Evolutionary conservation across 2,329 filamentous ascomycete species (phyloP), one percentile per base, ranked within the genome.

Genomic region (Cryphonectria japonica): DNA sequence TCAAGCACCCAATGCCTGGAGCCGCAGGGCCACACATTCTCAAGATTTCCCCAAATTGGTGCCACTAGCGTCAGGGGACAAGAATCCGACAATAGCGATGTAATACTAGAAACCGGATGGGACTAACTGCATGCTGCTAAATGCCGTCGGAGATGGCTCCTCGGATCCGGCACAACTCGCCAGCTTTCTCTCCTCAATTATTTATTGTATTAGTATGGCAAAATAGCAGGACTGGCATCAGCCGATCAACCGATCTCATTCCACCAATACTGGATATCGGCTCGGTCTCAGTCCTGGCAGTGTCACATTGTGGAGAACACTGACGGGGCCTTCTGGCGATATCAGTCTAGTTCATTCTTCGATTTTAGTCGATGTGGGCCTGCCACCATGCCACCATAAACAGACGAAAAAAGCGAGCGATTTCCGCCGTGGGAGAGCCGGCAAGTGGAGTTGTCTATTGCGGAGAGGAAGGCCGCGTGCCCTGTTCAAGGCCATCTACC

Each of bases 151-250:
- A 32, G 43, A 61, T n/a, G 54, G 2, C 46, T 19, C 26, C 32
- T 67, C 63, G 68, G 68, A 59, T 37, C 60, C 64, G 69, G 52
- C 41, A 63, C 52, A 61, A 34, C 64, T 50, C 16, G 46, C 54
- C 54, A 59, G 54, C 29, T 59, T 26, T 59, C 34, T 29, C 59
- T 19, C 11, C 22, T 22, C 6, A 50, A 8, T 2, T n/a, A 8
- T 2, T n/a, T 7, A 50, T 50, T 50, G 46, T n/a, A 50, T 50
- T 46, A 8, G 6, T 46, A 46, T 16, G 46, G 43, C 43, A 43
- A 39, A 61, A 46, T 22, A 34, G 29, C 39, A 16, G 43, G 41
- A 46, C 65, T 52, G 22, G 66, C 59, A 59, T 63, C 69, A 57
- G 50, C 43, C 41, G 37, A 66, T 39, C 43, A 43, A 46, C 62